Percentiles rank a stretch among this genome's conserved stretches.
Conservation (phyloP, 257 asterid species). For the Solanum chiquidenum region DNA sequence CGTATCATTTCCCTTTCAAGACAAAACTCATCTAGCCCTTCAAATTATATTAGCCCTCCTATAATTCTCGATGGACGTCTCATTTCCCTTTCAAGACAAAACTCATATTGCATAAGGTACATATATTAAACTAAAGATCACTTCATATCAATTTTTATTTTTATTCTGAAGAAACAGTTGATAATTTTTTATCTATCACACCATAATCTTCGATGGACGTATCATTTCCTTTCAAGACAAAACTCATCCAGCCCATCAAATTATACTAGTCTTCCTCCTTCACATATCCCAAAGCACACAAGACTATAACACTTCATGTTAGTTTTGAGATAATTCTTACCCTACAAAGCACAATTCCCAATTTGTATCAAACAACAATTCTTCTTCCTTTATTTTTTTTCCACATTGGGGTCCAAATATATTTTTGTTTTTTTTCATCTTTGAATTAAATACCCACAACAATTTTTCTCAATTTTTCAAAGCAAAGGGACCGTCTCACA, state of each 20-base stretch:
- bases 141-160: too few relatives aligned
- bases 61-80: neutral
- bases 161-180: too few relatives aligned
- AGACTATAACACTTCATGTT: neutral
- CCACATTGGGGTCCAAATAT: neutral
- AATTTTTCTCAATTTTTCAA: neutral
- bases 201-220: neutral
- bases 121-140: too few relatives aligned
- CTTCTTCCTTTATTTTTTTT: neutral
- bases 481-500: constrained; percentile 8
- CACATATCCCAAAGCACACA: neutral
- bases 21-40: neutral
- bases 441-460: constrained; percentile 14
- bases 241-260: neutral
- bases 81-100: neutral
- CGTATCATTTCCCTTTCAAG: neutral
- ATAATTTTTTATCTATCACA: too few relatives aligned
- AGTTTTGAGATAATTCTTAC: neutral
- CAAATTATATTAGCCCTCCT: neutral
- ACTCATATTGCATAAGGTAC: too few relatives aligned
- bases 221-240: neutral
- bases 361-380: neutral
- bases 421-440: neutral
- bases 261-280: neutral
- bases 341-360: neutral